Base-by-base conservation (phyloP, 1,284 basidiomycete genomes). In the Blastosporella zonata region DNA sequence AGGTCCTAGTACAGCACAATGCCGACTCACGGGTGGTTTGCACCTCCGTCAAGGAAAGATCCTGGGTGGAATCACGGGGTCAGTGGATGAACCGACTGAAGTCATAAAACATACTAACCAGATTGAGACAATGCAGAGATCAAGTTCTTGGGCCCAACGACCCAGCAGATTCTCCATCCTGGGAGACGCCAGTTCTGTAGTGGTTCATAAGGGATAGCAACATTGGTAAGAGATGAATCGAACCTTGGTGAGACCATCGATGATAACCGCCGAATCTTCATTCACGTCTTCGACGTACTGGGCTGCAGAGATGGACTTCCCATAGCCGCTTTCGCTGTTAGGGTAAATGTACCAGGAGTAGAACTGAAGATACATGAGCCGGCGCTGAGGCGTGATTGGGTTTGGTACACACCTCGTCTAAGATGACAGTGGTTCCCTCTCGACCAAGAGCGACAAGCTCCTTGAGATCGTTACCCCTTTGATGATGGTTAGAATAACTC, bases 151-250 rank as follows among this genome's bases (percentile, higher is more conserved):
- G 93, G 93, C 0, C 91, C 95, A n/a, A 97, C 67, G 13, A 97
- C 93, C 94, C 94, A 97, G 72, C 93, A 95, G 28, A 94, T 76
- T 59, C 94, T 82, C 92, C 92, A 96, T 18, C 93, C 93, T 8
- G 93, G 91, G 40, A 93, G 83, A 62, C 90, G 86, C 87, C 87
- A 91, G 67, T 90, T 90, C 87, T 90, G 57, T 18, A 17, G 13
- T 21, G 43, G 10, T 21, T 51, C 23, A 51, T 38, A 37, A 34
- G 17, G 29, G 13, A 10, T 36, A 9, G 9, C 6, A 29, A 20
- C 37, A 25, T 20, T n/a, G 25, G 9, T 3, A 50, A 20, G 17
- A 12, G 17, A 15, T 22, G 33, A 15, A 21, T 43, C 25, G 3
- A 13, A 87, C 92, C 78, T 97, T 96, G 10, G 94, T 97, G 43